phyloP scores from a whole-genome alignment of 352 stramenopile species.

The Globisporangium viniferum region DNA sequence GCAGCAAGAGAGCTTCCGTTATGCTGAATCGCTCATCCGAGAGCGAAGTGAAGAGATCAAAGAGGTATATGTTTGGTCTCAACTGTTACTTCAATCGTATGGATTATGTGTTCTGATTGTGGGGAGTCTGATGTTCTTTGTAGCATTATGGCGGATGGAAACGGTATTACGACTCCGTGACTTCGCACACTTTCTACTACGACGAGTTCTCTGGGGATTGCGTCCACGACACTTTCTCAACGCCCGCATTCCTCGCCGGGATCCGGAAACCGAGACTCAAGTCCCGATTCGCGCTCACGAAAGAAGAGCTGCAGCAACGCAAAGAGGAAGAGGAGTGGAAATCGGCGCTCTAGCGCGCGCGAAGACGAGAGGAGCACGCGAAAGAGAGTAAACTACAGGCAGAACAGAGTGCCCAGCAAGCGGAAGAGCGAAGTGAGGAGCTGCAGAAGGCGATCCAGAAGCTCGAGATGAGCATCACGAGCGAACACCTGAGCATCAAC shows the following conservation, averaged over 20 bases:
- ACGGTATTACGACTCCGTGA: slow-evolving; percentile 56
- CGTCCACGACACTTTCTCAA: slow-evolving; percentile 50
- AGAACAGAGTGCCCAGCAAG: slow-evolving; percentile 12
- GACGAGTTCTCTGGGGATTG: slow-evolving; percentile 63
- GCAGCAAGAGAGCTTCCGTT: slow-evolving; percentile 44
- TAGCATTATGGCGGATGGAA: slow-evolving; percentile 42
- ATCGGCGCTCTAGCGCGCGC: slow-evolving; percentile 42
- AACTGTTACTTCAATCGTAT: not conserved
- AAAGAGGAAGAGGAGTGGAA: slow-evolving; percentile 71
- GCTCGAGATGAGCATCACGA: slow-evolving; percentile 52
- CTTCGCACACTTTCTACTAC: slow-evolving; percentile 61
- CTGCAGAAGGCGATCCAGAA: slow-evolving; percentile 36
- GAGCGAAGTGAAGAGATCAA: slow-evolving; percentile 67
- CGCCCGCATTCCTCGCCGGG: slow-evolving; percentile 29
- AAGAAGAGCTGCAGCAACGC: slow-evolving; percentile 42
- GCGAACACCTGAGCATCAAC: slow-evolving; percentile 47
- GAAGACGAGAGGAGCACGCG: slow-evolving; percentile 34
- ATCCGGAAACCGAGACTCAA: slow-evolving; percentile 33
- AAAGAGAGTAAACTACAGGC: slow-evolving; percentile 24
- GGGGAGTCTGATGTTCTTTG: not conserved
- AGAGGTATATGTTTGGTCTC: slow-evolving; percentile 16
- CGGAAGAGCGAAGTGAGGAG: slow-evolving; percentile 32
- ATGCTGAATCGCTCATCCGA: slow-evolving; percentile 48
- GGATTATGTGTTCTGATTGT: not conserved
- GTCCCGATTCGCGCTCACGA: slow-evolving; percentile 30